Conservation (phyloP, 2,329 filamentous ascomycete species). For the Diaporthe sp. region DNA sequence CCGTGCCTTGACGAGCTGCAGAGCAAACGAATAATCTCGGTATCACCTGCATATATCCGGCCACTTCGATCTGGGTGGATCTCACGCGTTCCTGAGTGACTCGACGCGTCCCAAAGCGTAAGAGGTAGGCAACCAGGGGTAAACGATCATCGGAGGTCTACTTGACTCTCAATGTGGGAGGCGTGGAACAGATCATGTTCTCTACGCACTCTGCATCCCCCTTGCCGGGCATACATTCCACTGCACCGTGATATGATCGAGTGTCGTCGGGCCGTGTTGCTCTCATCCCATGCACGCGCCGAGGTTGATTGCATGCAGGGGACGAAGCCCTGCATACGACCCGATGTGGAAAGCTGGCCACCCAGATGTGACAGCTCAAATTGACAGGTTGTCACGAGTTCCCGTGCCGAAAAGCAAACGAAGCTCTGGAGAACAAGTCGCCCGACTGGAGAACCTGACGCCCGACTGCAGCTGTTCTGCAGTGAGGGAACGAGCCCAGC, state of each 20-base stretch:
- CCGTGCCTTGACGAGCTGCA: conserved; percentile 25
- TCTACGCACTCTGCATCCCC: neutral
- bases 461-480: neutral
- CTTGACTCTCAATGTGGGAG: neutral
- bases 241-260: neutral
- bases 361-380: conserved; percentile 18
- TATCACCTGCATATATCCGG: neutral
- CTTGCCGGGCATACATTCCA: conserved; percentile 1
- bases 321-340: conserved; percentile 7
- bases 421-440: neutral
- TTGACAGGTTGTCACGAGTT: neutral
- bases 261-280: neutral
- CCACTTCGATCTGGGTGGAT: neutral
- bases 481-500: neutral
- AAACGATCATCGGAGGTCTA: neutral
- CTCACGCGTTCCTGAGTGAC: neutral
- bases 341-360: neutral
- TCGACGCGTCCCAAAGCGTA: neutral
- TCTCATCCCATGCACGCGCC: neutral
- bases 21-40: conserved; percentile 16
- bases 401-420: conserved; percentile 6
- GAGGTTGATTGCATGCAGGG: conserved; percentile 15
- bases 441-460: neutral
- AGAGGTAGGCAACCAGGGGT: neutral
- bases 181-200: neutral